Evolutionary conservation across 2,329 filamentous ascomycete genomes (phyloP).

Genomic region (Fusarium solani-melongenae): DNA sequence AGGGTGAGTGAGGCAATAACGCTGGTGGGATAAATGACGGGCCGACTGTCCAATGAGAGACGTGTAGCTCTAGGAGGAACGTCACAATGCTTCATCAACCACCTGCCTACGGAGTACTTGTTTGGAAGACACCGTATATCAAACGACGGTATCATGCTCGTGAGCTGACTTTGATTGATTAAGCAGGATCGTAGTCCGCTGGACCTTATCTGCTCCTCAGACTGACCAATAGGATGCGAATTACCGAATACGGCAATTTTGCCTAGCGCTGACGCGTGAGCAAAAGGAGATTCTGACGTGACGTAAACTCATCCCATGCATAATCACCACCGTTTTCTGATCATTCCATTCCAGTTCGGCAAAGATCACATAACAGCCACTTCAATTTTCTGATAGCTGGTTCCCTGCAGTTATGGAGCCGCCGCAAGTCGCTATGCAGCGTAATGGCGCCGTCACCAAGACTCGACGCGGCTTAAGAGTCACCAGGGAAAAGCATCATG

Average conservation of each 20-base stretch:
- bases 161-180: not conserved
- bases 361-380: not conserved
- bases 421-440: not conserved
- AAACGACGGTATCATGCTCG: not conserved
- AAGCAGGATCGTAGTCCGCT: not conserved
- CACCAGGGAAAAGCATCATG: conserved; percentile 6
- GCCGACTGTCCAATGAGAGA: not conserved
- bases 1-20: not conserved
- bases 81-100: not conserved
- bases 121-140: not conserved
- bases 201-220: not conserved
- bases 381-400: not conserved
- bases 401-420: not conserved
- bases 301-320: not conserved
- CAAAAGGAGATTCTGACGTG: not conserved
- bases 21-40: not conserved
- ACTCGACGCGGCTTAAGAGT: not conserved
- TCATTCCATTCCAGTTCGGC: not conserved
- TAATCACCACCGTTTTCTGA: not conserved
- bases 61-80: fast-evolving
- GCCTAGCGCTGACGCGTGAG: not conserved
- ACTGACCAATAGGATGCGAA: not conserved
- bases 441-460: not conserved
- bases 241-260: not conserved
- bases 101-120: too few species aligned